Conservation (phyloP, 108 stramenopile species). For the Discostella pseudostelligera region DNA sequence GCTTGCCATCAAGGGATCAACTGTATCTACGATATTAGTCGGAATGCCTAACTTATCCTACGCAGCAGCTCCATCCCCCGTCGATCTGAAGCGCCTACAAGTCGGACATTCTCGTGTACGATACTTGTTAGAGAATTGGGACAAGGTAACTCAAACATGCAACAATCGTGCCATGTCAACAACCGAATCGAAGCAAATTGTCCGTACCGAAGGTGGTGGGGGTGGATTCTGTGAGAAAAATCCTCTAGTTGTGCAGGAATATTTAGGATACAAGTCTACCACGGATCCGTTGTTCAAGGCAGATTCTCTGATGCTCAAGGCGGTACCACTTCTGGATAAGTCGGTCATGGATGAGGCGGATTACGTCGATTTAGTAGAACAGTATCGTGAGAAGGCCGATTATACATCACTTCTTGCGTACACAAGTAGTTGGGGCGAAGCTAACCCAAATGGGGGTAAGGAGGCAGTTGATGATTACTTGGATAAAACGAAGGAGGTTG, state of each 20-base stretch:
- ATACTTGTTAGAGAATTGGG: conserved; percentile 72
- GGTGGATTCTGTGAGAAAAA: conserved; percentile 66
- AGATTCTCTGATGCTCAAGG: conserved; percentile 71
- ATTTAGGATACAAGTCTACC: conserved; percentile 50
- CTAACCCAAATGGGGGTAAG: conserved; percentile 78
- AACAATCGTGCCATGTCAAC: conserved; percentile 59
- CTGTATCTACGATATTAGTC: conserved; percentile 10
- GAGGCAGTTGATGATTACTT: conserved; percentile 80
- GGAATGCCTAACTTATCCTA: conserved; percentile 21
- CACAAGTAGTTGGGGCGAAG: conserved; percentile 62
- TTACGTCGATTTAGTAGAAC: conserved; percentile 72
- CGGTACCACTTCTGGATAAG: conserved; percentile 58
- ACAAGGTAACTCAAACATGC: conserved; percentile 59
- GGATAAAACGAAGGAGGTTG: conserved; percentile 64
- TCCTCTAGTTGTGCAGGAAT: conserved; percentile 63
- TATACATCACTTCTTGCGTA: conserved; percentile 57
- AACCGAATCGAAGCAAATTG: conserved; percentile 59
- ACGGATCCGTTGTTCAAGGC: conserved; percentile 74
- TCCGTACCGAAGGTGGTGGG: conserved; percentile 76
- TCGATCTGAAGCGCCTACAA: conserved; percentile 60
- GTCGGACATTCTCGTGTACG: conserved; percentile 64
- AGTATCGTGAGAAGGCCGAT: conserved; percentile 74
- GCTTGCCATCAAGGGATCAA: neutral
- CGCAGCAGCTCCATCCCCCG: conserved; percentile 43
- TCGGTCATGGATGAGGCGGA: conserved; percentile 57